phyloP scores from a whole-genome alignment of 805 yeast species.

The Pichia sporocuriosa region DNA sequence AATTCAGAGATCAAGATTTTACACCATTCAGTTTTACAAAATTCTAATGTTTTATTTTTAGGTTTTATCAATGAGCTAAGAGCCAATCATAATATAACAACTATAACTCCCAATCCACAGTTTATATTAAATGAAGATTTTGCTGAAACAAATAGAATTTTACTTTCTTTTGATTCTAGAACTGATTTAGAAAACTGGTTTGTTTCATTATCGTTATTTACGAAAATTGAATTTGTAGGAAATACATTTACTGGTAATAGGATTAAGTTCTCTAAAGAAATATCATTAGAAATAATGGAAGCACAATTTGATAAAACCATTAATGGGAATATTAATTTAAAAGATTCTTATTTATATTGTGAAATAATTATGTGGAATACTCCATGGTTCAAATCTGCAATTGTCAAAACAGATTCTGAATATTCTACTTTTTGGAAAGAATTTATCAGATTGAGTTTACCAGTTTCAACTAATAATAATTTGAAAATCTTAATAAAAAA shows the following conservation, averaged over 20 bases:
- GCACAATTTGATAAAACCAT: conserved; percentile 40
- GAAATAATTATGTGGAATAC: conserved; percentile 69
- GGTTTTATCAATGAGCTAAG: conserved; percentile 54
- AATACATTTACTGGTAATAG: conserved; percentile 25
- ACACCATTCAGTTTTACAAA: conserved; percentile 56
- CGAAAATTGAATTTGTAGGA: conserved; percentile 46
- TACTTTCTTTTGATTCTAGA: conserved; percentile 57
- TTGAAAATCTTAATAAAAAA: conserved; percentile 41
- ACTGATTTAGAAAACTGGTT: conserved; percentile 75
- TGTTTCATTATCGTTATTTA: conserved; percentile 58
- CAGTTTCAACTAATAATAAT: conserved; percentile 42
- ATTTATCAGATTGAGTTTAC: conserved; percentile 54
- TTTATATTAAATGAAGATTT: neutral
- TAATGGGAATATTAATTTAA: neutral
- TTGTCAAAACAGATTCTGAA: conserved; percentile 37
- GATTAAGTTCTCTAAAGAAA: conserved; percentile 45
- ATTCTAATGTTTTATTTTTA: conserved; percentile 50
- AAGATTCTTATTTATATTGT: conserved; percentile 40
- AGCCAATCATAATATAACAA: conserved; percentile 29
- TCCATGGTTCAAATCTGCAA: conserved; percentile 74
- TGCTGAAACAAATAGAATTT: conserved; percentile 28
- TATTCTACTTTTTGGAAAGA: conserved; percentile 79
- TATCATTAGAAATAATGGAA: conserved; percentile 55
- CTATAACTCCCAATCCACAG: neutral
- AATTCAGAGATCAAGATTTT: conserved; percentile 58